A percentile compares a stretch with the other conserved stretches of the same genome.
These are phyloP conservation scores for Didymella lethalis DNA, from an alignment of 2,329 filamentous ascomycete genomes.

Conservation along the genomic window DNA sequence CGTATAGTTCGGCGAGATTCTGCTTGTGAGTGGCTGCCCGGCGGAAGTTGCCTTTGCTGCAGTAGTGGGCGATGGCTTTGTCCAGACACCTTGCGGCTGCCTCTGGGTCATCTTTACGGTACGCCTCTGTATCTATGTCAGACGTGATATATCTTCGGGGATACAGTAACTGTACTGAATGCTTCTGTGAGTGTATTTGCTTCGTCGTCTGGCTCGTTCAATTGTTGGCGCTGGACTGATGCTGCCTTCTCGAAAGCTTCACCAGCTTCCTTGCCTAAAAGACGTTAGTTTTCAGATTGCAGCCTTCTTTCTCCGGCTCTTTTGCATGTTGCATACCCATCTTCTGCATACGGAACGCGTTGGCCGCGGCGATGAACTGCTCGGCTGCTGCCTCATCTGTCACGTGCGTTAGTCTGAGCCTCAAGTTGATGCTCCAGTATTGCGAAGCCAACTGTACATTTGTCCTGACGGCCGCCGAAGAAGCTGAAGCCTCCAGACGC, in stretches of 20 bases:
- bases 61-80: slow-evolving; percentile 84
- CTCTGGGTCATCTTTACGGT: slow-evolving; percentile 82
- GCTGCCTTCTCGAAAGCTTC: slow-evolving; percentile 85
- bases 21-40: slow-evolving; percentile 91
- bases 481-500: slow-evolving; percentile 85
- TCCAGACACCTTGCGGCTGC: slow-evolving; percentile 83
- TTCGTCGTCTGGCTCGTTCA: slow-evolving; percentile 92
- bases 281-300: slow-evolving; percentile 15
- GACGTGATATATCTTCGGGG: background rate
- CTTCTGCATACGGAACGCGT: slow-evolving; percentile 89
- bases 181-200: slow-evolving; percentile 89
- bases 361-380: slow-evolving; percentile 85
- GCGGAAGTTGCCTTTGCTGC: slow-evolving; percentile 86
- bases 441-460: slow-evolving; percentile 58
- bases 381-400: slow-evolving; percentile 81
- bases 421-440: background rate
- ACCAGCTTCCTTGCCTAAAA: slow-evolving; percentile 80
- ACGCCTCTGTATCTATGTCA: slow-evolving; percentile 66
- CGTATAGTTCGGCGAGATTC: slow-evolving; percentile 84
- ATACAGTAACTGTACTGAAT: slow-evolving; percentile 64
- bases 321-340: slow-evolving; percentile 65
- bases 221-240: slow-evolving; percentile 76
- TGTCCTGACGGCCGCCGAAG: slow-evolving; percentile 86
- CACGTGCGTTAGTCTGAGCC: slow-evolving; percentile 31
- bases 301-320: background rate